A percentile compares a stretch with the other conserved stretches of the same genome.
Evolutionary conservation across 768 basidiomycete species (phyloP).

Genomic region (Strobilomyces confusus): DNA sequence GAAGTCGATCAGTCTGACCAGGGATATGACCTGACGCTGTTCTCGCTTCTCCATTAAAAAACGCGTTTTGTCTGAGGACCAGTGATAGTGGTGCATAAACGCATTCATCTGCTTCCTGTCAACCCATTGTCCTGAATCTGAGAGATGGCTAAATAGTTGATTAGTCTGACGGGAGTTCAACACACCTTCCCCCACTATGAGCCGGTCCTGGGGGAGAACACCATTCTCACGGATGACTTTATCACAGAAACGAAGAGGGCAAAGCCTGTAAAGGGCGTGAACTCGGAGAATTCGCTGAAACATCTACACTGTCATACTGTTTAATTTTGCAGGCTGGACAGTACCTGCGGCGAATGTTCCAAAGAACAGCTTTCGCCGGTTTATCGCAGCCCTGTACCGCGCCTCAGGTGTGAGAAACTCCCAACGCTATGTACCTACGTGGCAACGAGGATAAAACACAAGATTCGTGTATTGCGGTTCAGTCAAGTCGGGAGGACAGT

Average conservation of each 20-base stretch:
- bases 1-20: neutral
- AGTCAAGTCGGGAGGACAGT: neutral
- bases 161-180: neutral
- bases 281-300: no score
- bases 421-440: neutral
- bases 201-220: neutral
- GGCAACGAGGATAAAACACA: neutral
- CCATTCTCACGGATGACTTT: neutral
- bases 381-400: constrained; percentile 6
- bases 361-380: neutral
- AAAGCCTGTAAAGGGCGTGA: neutral
- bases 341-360: constrained; percentile 12
- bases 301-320: neutral
- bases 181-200: neutral
- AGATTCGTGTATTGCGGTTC: neutral
- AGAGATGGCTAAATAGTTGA: no score
- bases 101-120: constrained; percentile 6
- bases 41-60: neutral
- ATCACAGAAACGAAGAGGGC: neutral
- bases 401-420: neutral
- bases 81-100: constrained; percentile 6
- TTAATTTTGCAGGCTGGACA: constrained; percentile 2
- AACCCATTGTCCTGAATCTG: neutral
- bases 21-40: neutral
- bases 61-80: neutral